Conservation (phyloP, 192 early-diverging fungal genomes). For the Lunasporangiospora selenospora region DNA sequence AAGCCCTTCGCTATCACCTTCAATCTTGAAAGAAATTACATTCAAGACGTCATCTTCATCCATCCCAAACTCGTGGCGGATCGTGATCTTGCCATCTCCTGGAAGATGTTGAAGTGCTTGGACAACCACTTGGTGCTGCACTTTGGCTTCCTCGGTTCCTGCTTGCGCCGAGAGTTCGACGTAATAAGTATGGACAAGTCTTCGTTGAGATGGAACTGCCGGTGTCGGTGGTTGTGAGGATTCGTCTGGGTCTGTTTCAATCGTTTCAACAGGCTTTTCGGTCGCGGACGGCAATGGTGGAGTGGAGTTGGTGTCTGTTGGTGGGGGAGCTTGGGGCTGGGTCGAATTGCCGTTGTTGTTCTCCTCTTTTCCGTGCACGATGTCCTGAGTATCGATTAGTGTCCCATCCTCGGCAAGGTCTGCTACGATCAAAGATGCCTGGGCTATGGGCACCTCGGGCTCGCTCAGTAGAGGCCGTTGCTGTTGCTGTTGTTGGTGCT, state of each 20-base stretch:
- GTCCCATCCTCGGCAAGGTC: too few relatives aligned
- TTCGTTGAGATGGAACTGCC: neutral
- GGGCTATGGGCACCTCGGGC: too few relatives aligned
- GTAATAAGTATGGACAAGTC: conserved; percentile 16
- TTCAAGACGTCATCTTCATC: conserved; percentile 57
- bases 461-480: neutral
- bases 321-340: too few relatives aligned
- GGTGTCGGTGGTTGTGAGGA: neutral
- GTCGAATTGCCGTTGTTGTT: too few relatives aligned
- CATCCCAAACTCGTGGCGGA: conserved; percentile 35
- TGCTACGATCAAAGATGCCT: too few relatives aligned
- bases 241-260: too few relatives aligned
- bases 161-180: conserved; percentile 18
- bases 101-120: conserved; percentile 10
- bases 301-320: too few relatives aligned
- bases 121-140: conserved; percentile 9
- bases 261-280: too few relatives aligned
- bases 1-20: conserved; percentile 21
- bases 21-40: conserved; percentile 52
- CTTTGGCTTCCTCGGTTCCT: conserved; percentile 15
- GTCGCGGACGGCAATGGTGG: too few relatives aligned
- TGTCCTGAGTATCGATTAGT: too few relatives aligned
- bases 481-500: conserved; percentile 1
- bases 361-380: too few relatives aligned
- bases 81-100: conserved; percentile 15